Evolutionary conservation across 768 basidiomycete species (phyloP).

Genomic region (Ephemerocybe angulata): DNA sequence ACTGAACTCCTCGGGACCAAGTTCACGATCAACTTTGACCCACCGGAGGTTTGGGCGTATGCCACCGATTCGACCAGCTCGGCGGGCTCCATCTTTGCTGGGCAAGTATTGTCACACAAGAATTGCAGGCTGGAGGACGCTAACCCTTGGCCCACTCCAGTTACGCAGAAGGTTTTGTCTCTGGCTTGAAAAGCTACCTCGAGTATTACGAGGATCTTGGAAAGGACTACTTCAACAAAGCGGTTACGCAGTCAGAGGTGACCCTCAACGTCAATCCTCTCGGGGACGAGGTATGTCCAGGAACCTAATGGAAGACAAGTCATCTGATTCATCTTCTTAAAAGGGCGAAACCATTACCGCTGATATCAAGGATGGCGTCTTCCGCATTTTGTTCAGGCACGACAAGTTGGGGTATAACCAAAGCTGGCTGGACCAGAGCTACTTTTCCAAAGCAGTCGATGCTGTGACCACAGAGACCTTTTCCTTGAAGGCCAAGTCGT

Average conservation of each 20-base stretch:
- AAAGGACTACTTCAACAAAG: conserved; percentile 35
- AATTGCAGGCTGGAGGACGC: background rate
- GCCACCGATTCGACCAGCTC: conserved; percentile 19
- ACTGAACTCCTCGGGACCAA: conserved; percentile 25
- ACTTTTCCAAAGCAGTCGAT: conserved; percentile 31
- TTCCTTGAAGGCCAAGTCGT: conserved; percentile 29
- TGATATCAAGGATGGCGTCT: conserved; percentile 38
- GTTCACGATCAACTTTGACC: conserved; percentile 32
- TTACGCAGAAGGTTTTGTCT: conserved; percentile 35
- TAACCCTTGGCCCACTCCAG: conserved; percentile 15
- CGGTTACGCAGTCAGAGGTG: conserved; percentile 31
- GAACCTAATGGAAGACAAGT: background rate
- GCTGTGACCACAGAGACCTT: conserved; percentile 23
- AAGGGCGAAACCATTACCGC: conserved; percentile 30
- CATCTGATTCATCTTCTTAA: background rate
- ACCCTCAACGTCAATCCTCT: conserved; percentile 30
- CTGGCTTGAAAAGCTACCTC: conserved; percentile 27
- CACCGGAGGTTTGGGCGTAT: conserved; percentile 35
- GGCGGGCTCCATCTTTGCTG: conserved; percentile 15
- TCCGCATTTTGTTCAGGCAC: conserved; percentile 35
- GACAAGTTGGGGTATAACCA: conserved; percentile 31
- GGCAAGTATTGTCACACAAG: conserved; percentile 15
- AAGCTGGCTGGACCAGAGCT: conserved; percentile 18
- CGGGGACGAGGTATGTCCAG: conserved; percentile 22
- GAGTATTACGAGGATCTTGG: conserved; percentile 33